These are phyloP conservation scores for Aspergillus bombycis DNA, from an alignment of 2,329 filamentous ascomycete genomes.

Conservation along the genomic window DNA sequence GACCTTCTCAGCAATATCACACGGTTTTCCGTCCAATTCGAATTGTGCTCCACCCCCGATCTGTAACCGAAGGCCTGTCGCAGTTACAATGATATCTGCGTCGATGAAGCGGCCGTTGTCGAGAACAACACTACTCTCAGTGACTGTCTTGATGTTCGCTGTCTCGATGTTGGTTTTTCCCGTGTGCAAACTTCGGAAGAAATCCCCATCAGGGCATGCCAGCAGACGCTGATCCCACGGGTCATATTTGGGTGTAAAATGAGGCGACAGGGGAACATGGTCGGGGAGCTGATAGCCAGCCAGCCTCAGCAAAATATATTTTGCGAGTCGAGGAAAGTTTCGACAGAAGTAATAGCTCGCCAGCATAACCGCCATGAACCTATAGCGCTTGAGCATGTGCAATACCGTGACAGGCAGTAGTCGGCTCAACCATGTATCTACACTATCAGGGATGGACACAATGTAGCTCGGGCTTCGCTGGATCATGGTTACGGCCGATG, in stretches of 20 bases:
- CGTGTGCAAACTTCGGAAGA: conserved; percentile 52
- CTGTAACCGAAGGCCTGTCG: conserved; percentile 37
- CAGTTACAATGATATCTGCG: conserved; percentile 39
- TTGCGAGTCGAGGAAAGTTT: not conserved
- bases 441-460: not conserved
- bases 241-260: conserved; percentile 65
- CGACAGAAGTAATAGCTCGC: not conserved
- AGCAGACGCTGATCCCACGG: conserved; percentile 74
- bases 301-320: not conserved
- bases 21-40: conserved; percentile 27
- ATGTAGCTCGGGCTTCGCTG: not conserved
- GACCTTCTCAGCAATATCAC: conserved; percentile 27
- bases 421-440: not conserved
- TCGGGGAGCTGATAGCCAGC: not conserved
- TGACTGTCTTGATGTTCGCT: conserved; percentile 52
- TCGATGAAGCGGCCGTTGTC: conserved; percentile 37
- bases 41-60: conserved; percentile 29
- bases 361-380: not conserved
- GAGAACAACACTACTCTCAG: conserved; percentile 49
- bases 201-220: conserved; percentile 60
- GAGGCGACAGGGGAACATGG: conserved; percentile 33
- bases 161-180: conserved; percentile 33
- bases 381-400: not conserved
- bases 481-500: not conserved
- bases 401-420: not conserved